Evolutionary conservation across 2,329 filamentous ascomycete genomes (phyloP).

Genomic region (Cladophialophora carrionii): DNA sequence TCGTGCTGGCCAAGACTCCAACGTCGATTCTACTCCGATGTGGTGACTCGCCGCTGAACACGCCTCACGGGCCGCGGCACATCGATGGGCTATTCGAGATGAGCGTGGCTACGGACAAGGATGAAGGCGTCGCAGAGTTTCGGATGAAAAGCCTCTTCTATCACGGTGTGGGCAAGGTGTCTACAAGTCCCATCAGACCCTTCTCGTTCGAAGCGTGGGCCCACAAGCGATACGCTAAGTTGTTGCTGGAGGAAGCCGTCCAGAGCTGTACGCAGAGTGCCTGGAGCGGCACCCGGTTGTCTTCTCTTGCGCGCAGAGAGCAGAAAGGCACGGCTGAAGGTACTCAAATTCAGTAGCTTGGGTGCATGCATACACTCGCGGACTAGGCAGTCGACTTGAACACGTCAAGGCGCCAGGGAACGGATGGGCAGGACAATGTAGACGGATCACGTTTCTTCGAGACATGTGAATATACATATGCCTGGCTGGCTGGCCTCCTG

Average conservation of each 20-base stretch:
- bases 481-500: too few relatives aligned
- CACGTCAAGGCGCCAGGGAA: too few relatives aligned
- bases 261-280: background rate
- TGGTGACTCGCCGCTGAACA: constrained; percentile 65
- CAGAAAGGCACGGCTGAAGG: background rate
- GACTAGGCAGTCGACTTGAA: too few relatives aligned
- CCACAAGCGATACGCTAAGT: constrained; percentile 2
- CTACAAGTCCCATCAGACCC: background rate
- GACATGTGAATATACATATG: too few relatives aligned
- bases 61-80: constrained; percentile 52
- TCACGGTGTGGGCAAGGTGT: constrained; percentile 31
- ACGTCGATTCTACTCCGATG: constrained; percentile 65
- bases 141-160: constrained; percentile 68
- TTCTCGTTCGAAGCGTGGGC: constrained; percentile 2
- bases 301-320: too few relatives aligned
- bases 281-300: background rate
- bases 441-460: too few relatives aligned
- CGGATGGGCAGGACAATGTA: too few relatives aligned
- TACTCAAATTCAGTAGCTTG: background rate
- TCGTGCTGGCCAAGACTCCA: constrained; percentile 67
- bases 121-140: constrained; percentile 64
- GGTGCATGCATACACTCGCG: too few relatives aligned
- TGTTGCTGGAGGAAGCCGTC: constrained; percentile 6
- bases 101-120: constrained; percentile 62
- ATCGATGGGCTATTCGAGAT: constrained; percentile 71